Evolutionary conservation across 768 basidiomycete genomes (phyloP).

Genomic region (Mrakia frigida): DNA sequence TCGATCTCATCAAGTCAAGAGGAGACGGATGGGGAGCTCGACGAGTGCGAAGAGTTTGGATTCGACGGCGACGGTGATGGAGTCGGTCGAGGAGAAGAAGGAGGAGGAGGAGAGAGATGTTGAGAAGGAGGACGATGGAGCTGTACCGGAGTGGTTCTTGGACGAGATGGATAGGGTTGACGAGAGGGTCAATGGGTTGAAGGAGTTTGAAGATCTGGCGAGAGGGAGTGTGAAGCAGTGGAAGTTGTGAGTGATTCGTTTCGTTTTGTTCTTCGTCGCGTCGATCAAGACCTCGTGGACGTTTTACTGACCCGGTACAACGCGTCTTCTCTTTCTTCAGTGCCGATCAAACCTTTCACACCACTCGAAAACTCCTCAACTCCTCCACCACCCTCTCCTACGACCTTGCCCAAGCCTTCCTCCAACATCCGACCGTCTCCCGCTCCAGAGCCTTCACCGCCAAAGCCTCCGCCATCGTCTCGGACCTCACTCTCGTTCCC

Average conservation of each 20-base stretch:
- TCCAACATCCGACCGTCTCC: constrained; percentile 8
- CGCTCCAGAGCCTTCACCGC: neutral
- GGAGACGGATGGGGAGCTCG: constrained; percentile 6
- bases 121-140: constrained; percentile 13
- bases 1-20: neutral
- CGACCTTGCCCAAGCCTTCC: constrained; percentile 21
- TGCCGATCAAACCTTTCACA: constrained; percentile 25
- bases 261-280: neutral
- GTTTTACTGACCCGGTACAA: neutral
- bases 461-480: constrained; percentile 4
- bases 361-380: constrained; percentile 6
- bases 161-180: constrained; percentile 32
- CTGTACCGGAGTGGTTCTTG: constrained; percentile 29
- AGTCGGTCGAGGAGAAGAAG: neutral
- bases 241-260: constrained; percentile 12
- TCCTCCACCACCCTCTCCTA: neutral
- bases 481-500: neutral
- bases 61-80: neutral
- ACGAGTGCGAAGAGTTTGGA: neutral
- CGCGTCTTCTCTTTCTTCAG: neutral
- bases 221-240: constrained; percentile 19
- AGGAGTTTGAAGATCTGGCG: constrained; percentile 1
- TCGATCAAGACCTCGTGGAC: neutral
- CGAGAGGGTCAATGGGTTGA: neutral
- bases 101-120: neutral